A percentile compares a stretch with the other conserved stretches of the same genome.
These are phyloP conservation scores for Xanthoparmelia taractica DNA, from an alignment of 495 filamentous ascomycete species.

Conservation along the genomic window DNA sequence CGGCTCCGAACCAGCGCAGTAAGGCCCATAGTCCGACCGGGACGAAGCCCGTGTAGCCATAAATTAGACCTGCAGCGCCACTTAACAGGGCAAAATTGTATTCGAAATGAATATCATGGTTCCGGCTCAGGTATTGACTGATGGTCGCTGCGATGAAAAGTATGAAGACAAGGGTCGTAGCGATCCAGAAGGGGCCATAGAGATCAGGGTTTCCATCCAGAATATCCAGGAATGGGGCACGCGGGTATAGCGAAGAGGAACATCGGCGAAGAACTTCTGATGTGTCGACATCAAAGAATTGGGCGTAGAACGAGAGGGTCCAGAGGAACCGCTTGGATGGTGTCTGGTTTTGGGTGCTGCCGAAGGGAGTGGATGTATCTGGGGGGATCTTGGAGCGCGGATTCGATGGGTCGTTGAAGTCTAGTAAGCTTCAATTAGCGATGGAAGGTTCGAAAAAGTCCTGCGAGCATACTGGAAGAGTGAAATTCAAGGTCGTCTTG, in stretches of 20 bases:
- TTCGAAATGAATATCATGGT: conserved; percentile 54
- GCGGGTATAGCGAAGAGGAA: conserved; percentile 74
- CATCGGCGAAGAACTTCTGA: conserved; percentile 76
- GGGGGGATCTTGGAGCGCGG: conserved; percentile 49
- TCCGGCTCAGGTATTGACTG: conserved; percentile 68
- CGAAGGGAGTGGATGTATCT: conserved; percentile 54
- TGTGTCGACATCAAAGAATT: conserved; percentile 97
- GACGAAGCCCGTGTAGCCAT: conserved; percentile 83
- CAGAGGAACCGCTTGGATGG: conserved; percentile 82
- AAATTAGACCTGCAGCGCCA: conserved; percentile 82
- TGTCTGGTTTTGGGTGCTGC: conserved; percentile 41
- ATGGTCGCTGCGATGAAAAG: conserved; percentile 93
- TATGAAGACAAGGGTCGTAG: conserved; percentile 92
- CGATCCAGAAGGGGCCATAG: conserved; percentile 96
- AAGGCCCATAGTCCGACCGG: conserved; percentile 80
- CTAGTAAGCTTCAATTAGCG: conserved; percentile 26
- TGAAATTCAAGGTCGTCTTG: conserved; percentile 99
- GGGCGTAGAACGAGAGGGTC: conserved; percentile 87
- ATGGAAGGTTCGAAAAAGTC: not conserved
- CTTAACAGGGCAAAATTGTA: conserved; percentile 82
- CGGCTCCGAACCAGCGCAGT: conserved; percentile 86
- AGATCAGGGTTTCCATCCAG: conserved; percentile 95
- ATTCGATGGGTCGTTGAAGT: conserved; percentile 49
- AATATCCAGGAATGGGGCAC: conserved; percentile 90
- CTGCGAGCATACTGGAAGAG: conserved; percentile 59